Percentiles rank a stretch among this genome's conserved stretches.
Conservation (phyloP, 1,284 basidiomycete species). For the Schizophyllum commune region DNA sequence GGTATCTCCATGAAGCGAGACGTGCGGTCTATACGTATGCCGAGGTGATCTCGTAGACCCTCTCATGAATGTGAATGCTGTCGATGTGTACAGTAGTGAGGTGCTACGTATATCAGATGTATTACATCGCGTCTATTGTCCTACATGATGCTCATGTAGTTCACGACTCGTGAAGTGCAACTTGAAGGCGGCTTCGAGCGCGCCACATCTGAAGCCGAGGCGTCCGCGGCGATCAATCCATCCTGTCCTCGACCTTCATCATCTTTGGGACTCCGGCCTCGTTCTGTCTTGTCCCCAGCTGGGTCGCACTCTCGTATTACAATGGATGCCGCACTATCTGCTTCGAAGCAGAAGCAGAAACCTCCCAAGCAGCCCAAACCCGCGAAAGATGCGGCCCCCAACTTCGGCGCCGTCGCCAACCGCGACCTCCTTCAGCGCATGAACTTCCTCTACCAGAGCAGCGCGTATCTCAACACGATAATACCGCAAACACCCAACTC, state of each 20-base stretch:
- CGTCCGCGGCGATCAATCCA: no score
- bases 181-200: no score
- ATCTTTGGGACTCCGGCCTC: no score
- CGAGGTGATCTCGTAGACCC: no score
- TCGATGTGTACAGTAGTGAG: no score
- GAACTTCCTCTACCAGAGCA: conserved; percentile 80
- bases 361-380: background rate
- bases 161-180: no score
- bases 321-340: background rate
- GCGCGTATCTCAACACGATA: conserved; percentile 51
- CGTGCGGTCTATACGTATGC: background rate
- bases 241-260: no score
- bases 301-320: background rate
- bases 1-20: background rate
- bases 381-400: conserved; percentile 46
- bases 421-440: conserved; percentile 72
- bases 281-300: background rate
- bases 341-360: background rate
- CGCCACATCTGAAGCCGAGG: no score
- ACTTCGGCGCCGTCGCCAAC: conserved; percentile 48
- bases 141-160: no score
- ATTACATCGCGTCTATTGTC: no score
- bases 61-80: no score
- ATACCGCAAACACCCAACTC: conserved; percentile 7
- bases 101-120: no score